Conservation (phyloP, 2,329 filamentous ascomycete genomes). For the Thelonectria blattea region DNA sequence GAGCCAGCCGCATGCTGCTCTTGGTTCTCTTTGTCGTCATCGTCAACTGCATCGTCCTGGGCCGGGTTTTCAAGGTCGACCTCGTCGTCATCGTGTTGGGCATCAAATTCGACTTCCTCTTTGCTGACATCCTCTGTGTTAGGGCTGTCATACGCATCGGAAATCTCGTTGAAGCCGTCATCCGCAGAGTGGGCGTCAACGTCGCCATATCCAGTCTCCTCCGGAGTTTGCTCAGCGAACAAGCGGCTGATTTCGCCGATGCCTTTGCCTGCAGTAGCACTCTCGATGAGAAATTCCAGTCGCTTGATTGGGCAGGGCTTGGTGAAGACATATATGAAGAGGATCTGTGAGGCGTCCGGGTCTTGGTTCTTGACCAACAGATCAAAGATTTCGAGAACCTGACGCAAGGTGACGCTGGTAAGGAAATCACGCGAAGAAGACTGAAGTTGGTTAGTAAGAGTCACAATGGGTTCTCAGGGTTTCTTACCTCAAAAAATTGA, state of each 20-base stretch:
- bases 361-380: slow-evolving; percentile 53
- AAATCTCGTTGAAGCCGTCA: slow-evolving; percentile 30
- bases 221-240: slow-evolving; percentile 41
- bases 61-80: background rate
- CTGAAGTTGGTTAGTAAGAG: slow-evolving; percentile 41
- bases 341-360: slow-evolving; percentile 44
- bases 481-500: slow-evolving; percentile 58
- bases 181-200: slow-evolving; percentile 25
- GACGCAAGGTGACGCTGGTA: slow-evolving; percentile 46
- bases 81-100: slow-evolving; percentile 20
- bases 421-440: slow-evolving; percentile 44
- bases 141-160: slow-evolving; percentile 37
- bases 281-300: slow-evolving; percentile 49
- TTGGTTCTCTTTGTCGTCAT: background rate
- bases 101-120: slow-evolving; percentile 15
- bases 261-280: slow-evolving; percentile 49
- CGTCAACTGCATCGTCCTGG: background rate
- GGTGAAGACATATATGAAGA: slow-evolving; percentile 52
- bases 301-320: slow-evolving; percentile 48
- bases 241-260: slow-evolving; percentile 50
- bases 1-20: slow-evolving; percentile 13
- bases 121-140: slow-evolving; percentile 20
- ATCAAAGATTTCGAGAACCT: slow-evolving; percentile 52
- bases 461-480: background rate
- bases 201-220: slow-evolving; percentile 13